A percentile compares a stretch with the other conserved stretches of the same genome.
Evolutionary conservation across 257 asterid species (phyloP).

Genomic region (Verbascum thapsus): DNA sequence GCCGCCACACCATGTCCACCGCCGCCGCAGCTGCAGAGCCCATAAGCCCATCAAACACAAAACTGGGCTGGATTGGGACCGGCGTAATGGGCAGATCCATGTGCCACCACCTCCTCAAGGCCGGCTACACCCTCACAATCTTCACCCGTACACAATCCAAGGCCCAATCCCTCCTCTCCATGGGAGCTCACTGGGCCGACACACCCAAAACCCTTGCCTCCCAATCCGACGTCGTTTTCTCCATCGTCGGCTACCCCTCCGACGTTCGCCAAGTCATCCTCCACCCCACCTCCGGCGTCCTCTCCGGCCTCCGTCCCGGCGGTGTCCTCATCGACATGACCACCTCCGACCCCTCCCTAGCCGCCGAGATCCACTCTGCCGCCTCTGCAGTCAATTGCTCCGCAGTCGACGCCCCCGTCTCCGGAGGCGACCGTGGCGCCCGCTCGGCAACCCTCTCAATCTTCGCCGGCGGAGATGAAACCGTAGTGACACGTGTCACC

Average conservation of each 20-base stretch:
- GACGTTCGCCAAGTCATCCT: constrained; percentile 78
- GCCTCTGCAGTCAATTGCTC: constrained; percentile 59
- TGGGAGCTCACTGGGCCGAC: constrained; percentile 81
- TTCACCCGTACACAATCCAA: constrained; percentile 87
- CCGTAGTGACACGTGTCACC: constrained; percentile 42
- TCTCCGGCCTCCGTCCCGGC: constrained; percentile 61
- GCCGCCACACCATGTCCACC: constrained; percentile 51
- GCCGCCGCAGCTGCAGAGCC: constrained; percentile 38
- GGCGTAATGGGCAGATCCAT: constrained; percentile 85
- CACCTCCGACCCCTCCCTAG: constrained; percentile 84
- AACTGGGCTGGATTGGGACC: constrained; percentile 88
- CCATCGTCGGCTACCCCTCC: constrained; percentile 92
- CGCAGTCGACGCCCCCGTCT: constrained; percentile 27
- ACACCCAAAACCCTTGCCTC: constrained; percentile 83
- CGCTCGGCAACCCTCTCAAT: constrained; percentile 75
- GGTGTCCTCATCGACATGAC: constrained; percentile 84
- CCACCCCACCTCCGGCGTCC: constrained; percentile 73
- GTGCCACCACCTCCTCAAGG: constrained; percentile 61
- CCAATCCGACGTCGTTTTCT: constrained; percentile 78
- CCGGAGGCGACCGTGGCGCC: too few relatives aligned
- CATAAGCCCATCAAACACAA: constrained; percentile 60
- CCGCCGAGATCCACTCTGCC: constrained; percentile 70
- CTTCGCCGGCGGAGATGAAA: constrained; percentile 82
- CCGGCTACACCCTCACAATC: constrained; percentile 77
- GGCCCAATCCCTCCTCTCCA: constrained; percentile 71